Conservation (phyloP, 768 basidiomycete genomes). For the Cytidiella melzeri region DNA sequence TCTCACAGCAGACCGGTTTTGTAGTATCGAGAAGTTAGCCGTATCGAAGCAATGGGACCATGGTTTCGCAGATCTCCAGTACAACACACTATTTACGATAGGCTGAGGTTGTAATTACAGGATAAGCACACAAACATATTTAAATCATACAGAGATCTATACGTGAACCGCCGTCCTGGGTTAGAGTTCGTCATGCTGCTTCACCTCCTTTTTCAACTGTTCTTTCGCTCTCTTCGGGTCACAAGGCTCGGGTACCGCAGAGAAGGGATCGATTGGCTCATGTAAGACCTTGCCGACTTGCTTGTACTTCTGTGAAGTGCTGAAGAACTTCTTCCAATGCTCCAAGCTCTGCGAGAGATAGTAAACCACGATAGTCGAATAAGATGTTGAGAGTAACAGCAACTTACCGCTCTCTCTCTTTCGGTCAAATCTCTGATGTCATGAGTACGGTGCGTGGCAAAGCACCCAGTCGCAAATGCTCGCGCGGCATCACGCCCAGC, state of each 20-base stretch:
- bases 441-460: slow-evolving; percentile 84
- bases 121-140: background rate
- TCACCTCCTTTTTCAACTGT: slow-evolving; percentile 10
- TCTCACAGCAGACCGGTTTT: too few relatives aligned
- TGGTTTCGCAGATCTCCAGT: too few relatives aligned
- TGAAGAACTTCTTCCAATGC: slow-evolving; percentile 91
- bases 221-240: slow-evolving; percentile 49
- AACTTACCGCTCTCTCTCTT: slow-evolving; percentile 51
- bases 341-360: slow-evolving; percentile 49
- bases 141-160: background rate
- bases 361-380: background rate
- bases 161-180: background rate
- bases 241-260: slow-evolving; percentile 71
- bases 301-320: slow-evolving; percentile 70
- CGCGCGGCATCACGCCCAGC: slow-evolving; percentile 87
- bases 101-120: background rate
- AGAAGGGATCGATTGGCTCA: slow-evolving; percentile 67
- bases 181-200: slow-evolving; percentile 9
- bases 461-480: slow-evolving; percentile 92
- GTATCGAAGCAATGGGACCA: too few relatives aligned
- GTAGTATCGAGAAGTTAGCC: too few relatives aligned
- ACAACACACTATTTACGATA: too few relatives aligned
- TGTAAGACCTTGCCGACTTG: slow-evolving; percentile 76
- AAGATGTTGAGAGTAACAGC: slow-evolving; percentile 1
- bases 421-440: slow-evolving; percentile 80